Evolutionary conservation across 2,329 filamentous ascomycete species (phyloP), one percentile per base, ranked within the genome.

Genomic region (Paecilomyces sp.): DNA sequence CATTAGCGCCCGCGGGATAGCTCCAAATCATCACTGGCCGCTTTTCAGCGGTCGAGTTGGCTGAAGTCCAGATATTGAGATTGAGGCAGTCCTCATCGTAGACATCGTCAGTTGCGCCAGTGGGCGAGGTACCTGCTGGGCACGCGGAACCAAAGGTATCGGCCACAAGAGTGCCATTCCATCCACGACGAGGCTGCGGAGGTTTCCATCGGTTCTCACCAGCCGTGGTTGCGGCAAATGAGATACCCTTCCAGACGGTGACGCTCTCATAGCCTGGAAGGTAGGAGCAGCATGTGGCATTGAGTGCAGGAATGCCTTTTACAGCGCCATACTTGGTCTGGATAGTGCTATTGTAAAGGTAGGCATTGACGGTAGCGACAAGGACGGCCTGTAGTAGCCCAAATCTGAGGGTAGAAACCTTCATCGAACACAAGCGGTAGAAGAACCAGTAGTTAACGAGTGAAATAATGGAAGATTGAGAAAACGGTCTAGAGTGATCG

Each of bases 21-120:
- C 58, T 36, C 62, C 60, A 41, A 13, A 41, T 41, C 36, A 41
- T 41, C 4, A 41, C 36, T 15, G 36, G 36, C 36, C 36, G 36
- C 36, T 41, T 41, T n/a, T 41, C 36, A n/a, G 36, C 36, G 12
- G 36, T 41, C n/a, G 36, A 41, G 36, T 41, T 41, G 36, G 36
- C 36, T n/a, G 36, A 41, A n/a, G 13, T 41, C 36, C 36, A 41
- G 13, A 41, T 41, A 13, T 41, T 41, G 36, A 41, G 36, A 41
- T 41, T 41, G 4, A 41, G 36, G 36, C 36, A 41, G 36, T 41
- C 36, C 36, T 41, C 36, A 6, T 41, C 36, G 36, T 41, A 41
- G 15, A 41, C 36, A 41, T 15, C 15, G 36, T 41, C 36, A 41
- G 7, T 41, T 15, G 36, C 12, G n/a, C 36, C 36, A 7, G 36